phyloP scores from a whole-genome alignment of 2,329 filamentous ascomycete genomes.

The Penicillium sp. region DNA sequence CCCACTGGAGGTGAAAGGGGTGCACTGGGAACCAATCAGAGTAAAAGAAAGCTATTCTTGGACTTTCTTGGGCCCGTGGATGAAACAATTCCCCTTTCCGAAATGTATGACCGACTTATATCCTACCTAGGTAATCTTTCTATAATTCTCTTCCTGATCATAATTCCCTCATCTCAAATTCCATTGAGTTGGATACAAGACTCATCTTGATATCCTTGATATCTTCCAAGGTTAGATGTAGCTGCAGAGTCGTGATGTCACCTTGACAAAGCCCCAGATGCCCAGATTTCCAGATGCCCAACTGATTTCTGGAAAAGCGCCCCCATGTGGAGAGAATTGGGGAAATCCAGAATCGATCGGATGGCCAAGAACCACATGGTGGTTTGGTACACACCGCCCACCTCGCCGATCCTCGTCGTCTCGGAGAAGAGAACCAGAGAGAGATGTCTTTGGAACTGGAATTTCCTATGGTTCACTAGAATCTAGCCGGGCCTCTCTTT shows the following conservation, averaged over 20 bases:
- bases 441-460: not conserved
- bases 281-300: not conserved
- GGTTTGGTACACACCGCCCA: conserved; percentile 2
- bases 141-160: not conserved
- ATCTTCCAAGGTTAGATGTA: not conserved
- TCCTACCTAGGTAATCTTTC: too few relatives aligned
- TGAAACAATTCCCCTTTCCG: conserved; percentile 11
- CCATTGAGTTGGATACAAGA: not conserved
- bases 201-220: not conserved
- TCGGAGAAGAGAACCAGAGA: not conserved
- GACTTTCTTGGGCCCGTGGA: conserved; percentile 8
- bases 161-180: not conserved
- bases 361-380: not conserved
- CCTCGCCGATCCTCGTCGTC: not conserved
- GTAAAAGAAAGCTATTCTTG: not conserved
- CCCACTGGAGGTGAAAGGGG: conserved; percentile 1
- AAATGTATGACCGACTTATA: too few relatives aligned
- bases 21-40: not conserved
- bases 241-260: conserved; percentile 2
- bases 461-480: not conserved
- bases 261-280: not conserved
- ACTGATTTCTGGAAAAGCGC: not conserved
- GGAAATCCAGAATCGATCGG: not conserved
- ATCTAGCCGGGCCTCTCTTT: not conserved
- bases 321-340: conserved; percentile 3